These are phyloP conservation scores for Cladosporium sp. DNA, from an alignment of 2,329 filamentous ascomycete genomes.

Conservation along the genomic window DNA sequence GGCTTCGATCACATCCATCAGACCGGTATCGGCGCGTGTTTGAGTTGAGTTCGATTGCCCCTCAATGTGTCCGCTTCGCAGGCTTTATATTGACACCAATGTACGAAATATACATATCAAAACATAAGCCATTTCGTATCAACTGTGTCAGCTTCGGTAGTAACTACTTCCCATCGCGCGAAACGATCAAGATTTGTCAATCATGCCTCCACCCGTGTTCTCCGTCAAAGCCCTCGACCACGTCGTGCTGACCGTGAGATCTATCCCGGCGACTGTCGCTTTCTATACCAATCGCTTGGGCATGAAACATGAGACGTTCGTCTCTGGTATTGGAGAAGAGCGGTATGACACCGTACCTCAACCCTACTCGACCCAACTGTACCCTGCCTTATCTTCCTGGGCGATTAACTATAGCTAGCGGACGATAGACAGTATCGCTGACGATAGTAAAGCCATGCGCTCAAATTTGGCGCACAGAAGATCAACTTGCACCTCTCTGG, in stretches of 20 bases:
- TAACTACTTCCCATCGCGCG: too few relatives aligned
- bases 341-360: slow-evolving; percentile 13
- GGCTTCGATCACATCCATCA: too few relatives aligned
- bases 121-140: too few relatives aligned
- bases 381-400: slow-evolving; percentile 21
- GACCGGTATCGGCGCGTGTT: too few relatives aligned
- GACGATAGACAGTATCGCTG: too few relatives aligned
- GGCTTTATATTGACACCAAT: too few relatives aligned
- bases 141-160: too few relatives aligned
- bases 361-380: slow-evolving; percentile 18
- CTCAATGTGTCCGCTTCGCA: too few relatives aligned
- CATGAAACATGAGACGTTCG: slow-evolving; percentile 51
- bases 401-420: too few relatives aligned
- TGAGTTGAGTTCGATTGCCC: too few relatives aligned
- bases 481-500: slow-evolving; percentile 56
- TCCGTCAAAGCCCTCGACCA: slow-evolving; percentile 49
- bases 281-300: slow-evolving; percentile 54
- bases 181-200: too few relatives aligned
- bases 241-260: slow-evolving; percentile 53
- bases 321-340: slow-evolving; percentile 28
- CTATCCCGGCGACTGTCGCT: slow-evolving; percentile 42
- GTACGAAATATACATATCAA: too few relatives aligned
- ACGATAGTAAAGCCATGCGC: slow-evolving; percentile 39
- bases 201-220: slow-evolving; percentile 14
- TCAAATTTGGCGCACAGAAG: slow-evolving; percentile 54